Evolutionary conservation across 257 asterid genomes (phyloP), one percentile per base, ranked within the genome.

Genomic region (Galeopsis tetrahit): DNA sequence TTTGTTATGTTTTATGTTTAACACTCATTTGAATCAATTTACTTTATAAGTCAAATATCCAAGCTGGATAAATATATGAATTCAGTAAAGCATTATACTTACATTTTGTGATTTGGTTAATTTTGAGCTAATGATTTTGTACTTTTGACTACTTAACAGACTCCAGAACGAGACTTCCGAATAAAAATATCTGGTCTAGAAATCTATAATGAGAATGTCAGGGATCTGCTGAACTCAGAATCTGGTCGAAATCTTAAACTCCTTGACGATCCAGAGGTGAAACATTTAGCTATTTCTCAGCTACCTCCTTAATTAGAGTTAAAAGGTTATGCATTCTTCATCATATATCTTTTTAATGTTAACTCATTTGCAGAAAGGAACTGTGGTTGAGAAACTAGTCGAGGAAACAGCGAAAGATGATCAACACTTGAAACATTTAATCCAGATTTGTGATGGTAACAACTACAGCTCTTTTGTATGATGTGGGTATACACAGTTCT

Each of bases 181-280:
- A 82, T 91, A 77, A 93, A 76, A 74, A 89, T 91, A 76, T 91
- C 98, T 49, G 97, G 98, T 73, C 82, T 93, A 4, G 97, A 93
- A 79, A 91, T 91, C 70, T 91, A 93, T 68, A 91, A 91, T 70
- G 97, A 93, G 87, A 93, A 91, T 83, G 98, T 92, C 40, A 79
- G 96, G 71, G 98, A 92, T 84, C 85, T 92, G 14, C 80, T 92
- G 81, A 90, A 92, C 82, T 84, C 91, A 32, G 98, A 92, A 66
- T 90, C 96, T 62, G 98, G 95, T 33, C 89, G 96, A 35, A 90
- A 68, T 84, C 97, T 92, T 48, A 92, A 92, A 84, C 94, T 92
- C 78, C 84, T 90, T 40, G 98, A 92, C 75, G 98, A 92, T 78
- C 98, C 97, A 55, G 98, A 92, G 96, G 98, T 92, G 60, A 74